Percentiles rank a stretch among this genome's conserved stretches.
These are phyloP conservation scores for Xerocomus brunneocitrinus DNA, from an alignment of 768 basidiomycete species.

Conservation along the genomic window DNA sequence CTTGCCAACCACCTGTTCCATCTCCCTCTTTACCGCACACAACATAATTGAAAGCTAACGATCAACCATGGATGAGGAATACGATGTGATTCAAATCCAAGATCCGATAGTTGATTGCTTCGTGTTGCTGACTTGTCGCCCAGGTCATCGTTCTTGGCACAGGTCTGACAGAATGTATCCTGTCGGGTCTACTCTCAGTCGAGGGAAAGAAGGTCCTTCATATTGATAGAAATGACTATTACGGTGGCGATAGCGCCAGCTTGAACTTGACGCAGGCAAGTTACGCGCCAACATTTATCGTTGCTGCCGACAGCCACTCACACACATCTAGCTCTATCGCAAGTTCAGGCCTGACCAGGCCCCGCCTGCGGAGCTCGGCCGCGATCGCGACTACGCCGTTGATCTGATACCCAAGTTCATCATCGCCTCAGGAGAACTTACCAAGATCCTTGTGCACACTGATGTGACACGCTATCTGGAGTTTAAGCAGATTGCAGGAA, in stretches of 20 bases:
- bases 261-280: constrained; percentile 94
- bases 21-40: constrained; percentile 5
- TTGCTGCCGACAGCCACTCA: constrained; percentile 12
- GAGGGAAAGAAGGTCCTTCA: constrained; percentile 99
- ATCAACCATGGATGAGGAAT: constrained; percentile 93
- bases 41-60: constrained; percentile 9
- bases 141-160: constrained; percentile 93
- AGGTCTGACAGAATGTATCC: constrained; percentile 96
- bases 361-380: constrained; percentile 81
- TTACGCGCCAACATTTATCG: constrained; percentile 5
- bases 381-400: constrained; percentile 96
- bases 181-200: constrained; percentile 96
- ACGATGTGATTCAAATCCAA: constrained; percentile 61
- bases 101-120: constrained; percentile 11
- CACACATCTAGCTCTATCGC: constrained; percentile 73
- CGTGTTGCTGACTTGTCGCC: constrained; percentile 13
- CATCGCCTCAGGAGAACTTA: constrained; percentile 95
- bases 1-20: constrained; percentile 14
- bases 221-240: constrained; percentile 98
- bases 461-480: constrained; percentile 98
- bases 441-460: constrained; percentile 97
- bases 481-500: constrained; percentile 99
- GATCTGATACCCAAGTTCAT: constrained; percentile 99
- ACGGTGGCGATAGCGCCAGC: constrained; percentile 95
- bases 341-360: constrained; percentile 81